Conservation (phyloP, 2,329 filamentous ascomycete species). For the Fusarium chaquense region DNA sequence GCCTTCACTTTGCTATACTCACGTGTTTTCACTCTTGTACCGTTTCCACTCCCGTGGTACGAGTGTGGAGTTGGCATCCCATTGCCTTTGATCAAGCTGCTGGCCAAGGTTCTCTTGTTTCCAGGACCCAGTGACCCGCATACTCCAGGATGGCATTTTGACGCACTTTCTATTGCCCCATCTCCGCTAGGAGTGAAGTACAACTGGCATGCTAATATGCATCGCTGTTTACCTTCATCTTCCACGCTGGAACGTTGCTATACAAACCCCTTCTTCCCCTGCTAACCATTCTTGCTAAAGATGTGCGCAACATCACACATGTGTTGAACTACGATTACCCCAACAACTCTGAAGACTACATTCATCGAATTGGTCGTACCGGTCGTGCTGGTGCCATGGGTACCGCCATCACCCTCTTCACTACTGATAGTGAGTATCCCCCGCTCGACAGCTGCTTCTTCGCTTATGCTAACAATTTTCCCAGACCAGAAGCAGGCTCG, state of each 20-base stretch:
- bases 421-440: conserved; percentile 92
- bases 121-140: conserved; percentile 68
- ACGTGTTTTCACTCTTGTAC: conserved; percentile 79
- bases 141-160: conserved; percentile 65
- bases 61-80: conserved; percentile 81
- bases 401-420: conserved; percentile 98
- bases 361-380: conserved; percentile 96
- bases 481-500: conserved; percentile 92
- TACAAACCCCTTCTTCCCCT: conserved; percentile 65
- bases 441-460: neutral
- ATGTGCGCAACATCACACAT: conserved; percentile 99
- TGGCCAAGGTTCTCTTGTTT: conserved; percentile 68
- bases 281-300: conserved; percentile 86
- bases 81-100: conserved; percentile 81
- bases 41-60: conserved; percentile 71
- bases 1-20: conserved; percentile 72
- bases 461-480: conserved; percentile 52
- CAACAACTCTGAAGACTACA: conserved; percentile 99
- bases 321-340: conserved; percentile 99
- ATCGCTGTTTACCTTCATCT: conserved; percentile 59
- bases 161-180: conserved; percentile 69
- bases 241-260: conserved; percentile 73
- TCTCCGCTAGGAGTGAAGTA: conserved; percentile 67
- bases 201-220: conserved; percentile 61
- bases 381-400: conserved; percentile 94